Conservation (phyloP, 257 asterid species). For the Thymus mandschuricus region DNA sequence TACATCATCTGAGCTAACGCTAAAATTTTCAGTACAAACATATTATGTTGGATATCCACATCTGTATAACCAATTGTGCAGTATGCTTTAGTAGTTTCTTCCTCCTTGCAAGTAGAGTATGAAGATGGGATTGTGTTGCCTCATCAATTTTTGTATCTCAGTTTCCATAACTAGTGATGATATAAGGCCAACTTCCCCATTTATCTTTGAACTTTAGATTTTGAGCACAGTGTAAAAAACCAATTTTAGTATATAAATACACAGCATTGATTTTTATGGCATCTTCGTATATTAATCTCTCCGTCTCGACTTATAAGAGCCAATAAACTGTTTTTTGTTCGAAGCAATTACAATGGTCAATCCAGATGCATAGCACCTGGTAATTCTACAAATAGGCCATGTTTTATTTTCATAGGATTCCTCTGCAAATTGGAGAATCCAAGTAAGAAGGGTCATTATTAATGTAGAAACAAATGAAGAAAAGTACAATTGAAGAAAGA, state of each 20-base stretch:
- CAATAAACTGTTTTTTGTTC: too few relatives aligned
- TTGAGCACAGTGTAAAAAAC: not conserved
- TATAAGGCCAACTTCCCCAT: not conserved
- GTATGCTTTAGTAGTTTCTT: not conserved
- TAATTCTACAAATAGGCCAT: not conserved
- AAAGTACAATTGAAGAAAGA: slow-evolving; percentile 24
- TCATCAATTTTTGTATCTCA: not conserved
- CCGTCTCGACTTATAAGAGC: too few relatives aligned
- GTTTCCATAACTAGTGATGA: not conserved
- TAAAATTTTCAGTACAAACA: not conserved
- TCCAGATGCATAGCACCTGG: slow-evolving; percentile 1
- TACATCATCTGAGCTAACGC: not conserved
- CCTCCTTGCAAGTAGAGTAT: not conserved
- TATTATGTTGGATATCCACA: not conserved
- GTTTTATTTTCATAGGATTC: slow-evolving; percentile 37
- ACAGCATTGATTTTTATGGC: too few relatives aligned
- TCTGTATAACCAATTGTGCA: slow-evolving; percentile 22
- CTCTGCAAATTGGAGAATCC: not conserved
- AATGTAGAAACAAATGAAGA: slow-evolving; percentile 35
- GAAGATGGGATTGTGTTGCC: not conserved
- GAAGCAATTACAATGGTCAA: not conserved
- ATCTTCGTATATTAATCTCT: too few relatives aligned
- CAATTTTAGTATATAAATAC: too few relatives aligned
- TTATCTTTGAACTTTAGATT: not conserved
- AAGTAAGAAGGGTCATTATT: slow-evolving; percentile 26